Percentiles rank a stretch among this genome's conserved stretches.
Evolutionary conservation across 768 basidiomycete genomes (phyloP).

Genomic region (Pleurotus sapidus): DNA sequence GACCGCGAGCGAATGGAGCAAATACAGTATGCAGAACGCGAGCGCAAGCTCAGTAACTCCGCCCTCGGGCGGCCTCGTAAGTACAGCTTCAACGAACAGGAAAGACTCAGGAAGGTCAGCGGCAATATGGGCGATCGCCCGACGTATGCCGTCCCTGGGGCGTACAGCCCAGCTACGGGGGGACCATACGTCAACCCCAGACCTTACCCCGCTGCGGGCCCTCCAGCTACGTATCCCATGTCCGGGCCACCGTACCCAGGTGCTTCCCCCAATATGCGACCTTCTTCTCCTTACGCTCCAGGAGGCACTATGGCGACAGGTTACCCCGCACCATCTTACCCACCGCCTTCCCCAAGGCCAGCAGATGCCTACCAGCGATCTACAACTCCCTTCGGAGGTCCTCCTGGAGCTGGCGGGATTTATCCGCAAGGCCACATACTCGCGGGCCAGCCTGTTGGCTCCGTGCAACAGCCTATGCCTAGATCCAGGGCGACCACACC

Average conservation of each 20-base stretch:
- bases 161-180: conserved; percentile 23
- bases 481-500: conserved; percentile 51
- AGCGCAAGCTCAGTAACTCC: conserved; percentile 26
- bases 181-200: conserved; percentile 17
- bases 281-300: conserved; percentile 35
- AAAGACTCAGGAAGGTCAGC: conserved; percentile 35
- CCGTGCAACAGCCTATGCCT: conserved; percentile 19
- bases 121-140: conserved; percentile 31
- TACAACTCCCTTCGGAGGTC: conserved; percentile 38
- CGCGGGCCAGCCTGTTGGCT: conserved; percentile 50
- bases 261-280: conserved; percentile 48
- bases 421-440: conserved; percentile 58
- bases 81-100: conserved; percentile 41
- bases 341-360: conserved; percentile 35
- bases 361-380: conserved; percentile 34
- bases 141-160: conserved; percentile 20
- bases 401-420: conserved; percentile 23
- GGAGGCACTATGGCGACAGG: conserved; percentile 19
- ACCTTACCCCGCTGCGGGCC: conserved; percentile 20
- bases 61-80: conserved; percentile 38
- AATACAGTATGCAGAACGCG: conserved; percentile 27
- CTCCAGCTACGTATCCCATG: conserved; percentile 15
- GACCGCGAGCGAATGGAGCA: conserved; percentile 27
- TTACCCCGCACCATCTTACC: conserved; percentile 30
- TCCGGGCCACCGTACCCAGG: conserved; percentile 13